Evolutionary conservation across 1,139 yeast genomes (phyloP).

Genomic region (Candida glucosophila): DNA sequence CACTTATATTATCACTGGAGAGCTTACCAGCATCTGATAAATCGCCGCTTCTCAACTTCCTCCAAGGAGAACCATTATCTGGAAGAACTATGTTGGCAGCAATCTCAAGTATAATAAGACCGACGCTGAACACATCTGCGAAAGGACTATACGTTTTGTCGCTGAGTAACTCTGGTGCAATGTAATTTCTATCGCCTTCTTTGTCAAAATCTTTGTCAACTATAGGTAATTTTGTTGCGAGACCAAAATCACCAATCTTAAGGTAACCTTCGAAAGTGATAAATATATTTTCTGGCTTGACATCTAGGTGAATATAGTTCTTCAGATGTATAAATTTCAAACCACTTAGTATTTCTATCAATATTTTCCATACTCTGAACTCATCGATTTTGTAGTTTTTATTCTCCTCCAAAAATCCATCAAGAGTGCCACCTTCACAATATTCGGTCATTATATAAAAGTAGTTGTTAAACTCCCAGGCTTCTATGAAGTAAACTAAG

Average conservation of each 20-base stretch:
- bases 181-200: constrained; percentile 95
- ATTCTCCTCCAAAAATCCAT: constrained; percentile 68
- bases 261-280: constrained; percentile 90
- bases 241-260: constrained; percentile 77
- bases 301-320: constrained; percentile 73
- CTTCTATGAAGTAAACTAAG: constrained; percentile 70
- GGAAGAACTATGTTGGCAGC: constrained; percentile 95
- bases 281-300: constrained; percentile 92
- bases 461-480: constrained; percentile 73
- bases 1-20: constrained; percentile 46
- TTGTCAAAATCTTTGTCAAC: constrained; percentile 63
- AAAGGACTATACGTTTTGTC: constrained; percentile 79
- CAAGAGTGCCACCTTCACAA: constrained; percentile 91
- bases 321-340: constrained; percentile 71
- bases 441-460: constrained; percentile 90
- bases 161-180: constrained; percentile 91
- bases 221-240: constrained; percentile 47
- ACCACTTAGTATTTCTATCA: constrained; percentile 75
- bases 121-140: constrained; percentile 91
- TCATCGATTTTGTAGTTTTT: constrained; percentile 74
- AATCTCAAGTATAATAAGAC: constrained; percentile 84
- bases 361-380: constrained; percentile 95
- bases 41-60: constrained; percentile 90
- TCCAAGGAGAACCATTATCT: constrained; percentile 97
- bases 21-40: constrained; percentile 89